A percentile compares a stretch with the other conserved stretches of the same genome.
Conservation (phyloP, 495 filamentous ascomycete genomes). For the Xanthoparmelia taractica region DNA sequence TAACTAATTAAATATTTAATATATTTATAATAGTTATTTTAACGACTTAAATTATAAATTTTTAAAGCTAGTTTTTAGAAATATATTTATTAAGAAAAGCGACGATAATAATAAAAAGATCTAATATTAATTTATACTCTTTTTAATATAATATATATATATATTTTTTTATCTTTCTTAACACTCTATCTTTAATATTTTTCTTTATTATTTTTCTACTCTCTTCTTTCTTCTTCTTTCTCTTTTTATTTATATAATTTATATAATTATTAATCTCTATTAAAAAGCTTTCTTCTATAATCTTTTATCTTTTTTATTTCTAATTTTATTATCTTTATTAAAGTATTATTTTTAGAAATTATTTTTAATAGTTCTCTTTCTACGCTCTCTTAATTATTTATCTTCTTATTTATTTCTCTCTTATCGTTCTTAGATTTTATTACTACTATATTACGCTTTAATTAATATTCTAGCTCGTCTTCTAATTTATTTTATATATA, state of each 20-base stretch:
- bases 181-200: no score
- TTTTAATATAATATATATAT: no score
- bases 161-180: no score
- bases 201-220: background rate
- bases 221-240: background rate
- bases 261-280: background rate
- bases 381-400: background rate
- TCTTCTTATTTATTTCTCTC: background rate
- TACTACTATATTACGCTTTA: constrained; percentile 1
- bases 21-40: no score
- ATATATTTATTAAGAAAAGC: no score
- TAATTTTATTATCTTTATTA: background rate
- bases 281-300: background rate
- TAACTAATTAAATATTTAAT: no score
- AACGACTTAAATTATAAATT: no score
- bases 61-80: no score
- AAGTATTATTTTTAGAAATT: background rate
- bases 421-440: background rate
- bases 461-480: background rate
- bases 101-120: no score
- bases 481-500: background rate
- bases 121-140: no score
- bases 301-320: no score
- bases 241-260: background rate
- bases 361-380: background rate